Conservation (phyloP, 2,329 filamentous ascomycete species). For the Exophiala spinifera region DNA sequence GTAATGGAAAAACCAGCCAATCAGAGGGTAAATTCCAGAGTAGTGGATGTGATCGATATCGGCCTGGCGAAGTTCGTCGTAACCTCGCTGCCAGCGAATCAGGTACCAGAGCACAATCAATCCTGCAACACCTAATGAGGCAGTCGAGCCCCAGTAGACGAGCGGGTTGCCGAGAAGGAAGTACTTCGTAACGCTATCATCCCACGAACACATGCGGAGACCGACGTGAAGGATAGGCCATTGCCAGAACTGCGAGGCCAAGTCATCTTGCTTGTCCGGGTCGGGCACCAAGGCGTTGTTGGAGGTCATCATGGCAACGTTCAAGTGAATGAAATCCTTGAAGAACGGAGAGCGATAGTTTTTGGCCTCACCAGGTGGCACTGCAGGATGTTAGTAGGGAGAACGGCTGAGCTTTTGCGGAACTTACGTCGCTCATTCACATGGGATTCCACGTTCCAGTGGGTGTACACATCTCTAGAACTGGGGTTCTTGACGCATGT, state of each 20-base stretch:
- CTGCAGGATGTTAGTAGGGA: constrained; percentile 48
- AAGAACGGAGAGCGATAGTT: constrained; percentile 96
- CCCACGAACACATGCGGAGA: constrained; percentile 98
- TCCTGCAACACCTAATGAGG: constrained; percentile 69
- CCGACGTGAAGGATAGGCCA: constrained; percentile 96
- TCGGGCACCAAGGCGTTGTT: constrained; percentile 98
- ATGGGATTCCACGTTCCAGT: constrained; percentile 98
- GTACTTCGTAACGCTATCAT: constrained; percentile 92
- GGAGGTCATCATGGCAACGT: constrained; percentile 99
- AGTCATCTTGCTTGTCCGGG: constrained; percentile 97
- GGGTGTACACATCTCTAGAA: constrained; percentile 87
- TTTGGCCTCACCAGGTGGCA: constrained; percentile 82
- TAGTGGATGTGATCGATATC: constrained; percentile 97
- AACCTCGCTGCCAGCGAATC: constrained; percentile 94
- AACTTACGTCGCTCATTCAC: constrained; percentile 84
- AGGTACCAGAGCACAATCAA: constrained; percentile 78
- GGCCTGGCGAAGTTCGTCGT: constrained; percentile 70
- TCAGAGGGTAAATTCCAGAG: constrained; percentile 81
- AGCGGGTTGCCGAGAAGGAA: constrained; percentile 96
- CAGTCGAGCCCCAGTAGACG: constrained; percentile 92
- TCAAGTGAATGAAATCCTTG: constrained; percentile 95
- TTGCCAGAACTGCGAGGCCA: constrained; percentile 96
- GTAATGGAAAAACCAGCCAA: constrained; percentile 96
- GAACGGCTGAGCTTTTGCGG: not conserved
- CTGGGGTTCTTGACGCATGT: constrained; percentile 93